Conservation (phyloP, 495 filamentous ascomycete species). For the Penicillium paxilli region DNA sequence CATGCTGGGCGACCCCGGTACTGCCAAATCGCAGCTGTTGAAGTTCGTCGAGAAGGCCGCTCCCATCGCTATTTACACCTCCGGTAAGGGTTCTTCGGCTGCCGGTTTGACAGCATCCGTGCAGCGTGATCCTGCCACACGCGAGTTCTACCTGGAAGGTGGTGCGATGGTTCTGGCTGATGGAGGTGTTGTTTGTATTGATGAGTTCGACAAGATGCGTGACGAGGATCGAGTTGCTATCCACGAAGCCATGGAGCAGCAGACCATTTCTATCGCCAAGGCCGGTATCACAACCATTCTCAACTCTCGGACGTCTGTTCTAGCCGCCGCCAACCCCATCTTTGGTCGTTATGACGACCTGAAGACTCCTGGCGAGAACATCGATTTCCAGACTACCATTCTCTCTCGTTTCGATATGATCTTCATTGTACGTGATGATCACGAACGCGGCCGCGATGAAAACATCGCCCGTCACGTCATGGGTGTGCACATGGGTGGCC, state of each 20-base stretch:
- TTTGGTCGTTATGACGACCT: constrained; percentile 98
- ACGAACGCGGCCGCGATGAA: constrained; percentile 87
- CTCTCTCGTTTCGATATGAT: constrained; percentile 99
- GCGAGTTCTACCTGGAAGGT: constrained; percentile 98
- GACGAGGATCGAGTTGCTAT: constrained; percentile 99
- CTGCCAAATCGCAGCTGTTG: constrained; percentile 94
- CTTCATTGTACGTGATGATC: constrained; percentile 96
- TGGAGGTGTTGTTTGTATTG: constrained; percentile 97
- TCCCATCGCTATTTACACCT: constrained; percentile 98
- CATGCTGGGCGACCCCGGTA: constrained; percentile 95
- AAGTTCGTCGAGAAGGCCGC: constrained; percentile 98
- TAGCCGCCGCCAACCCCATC: constrained; percentile 96
- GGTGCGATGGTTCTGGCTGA: constrained; percentile 99
- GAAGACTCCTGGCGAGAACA: constrained; percentile 97
- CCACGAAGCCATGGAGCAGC: constrained; percentile 99
- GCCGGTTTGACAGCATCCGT: constrained; percentile 98
- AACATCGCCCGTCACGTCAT: constrained; percentile 95
- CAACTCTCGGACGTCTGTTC: constrained; percentile 91
- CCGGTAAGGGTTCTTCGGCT: constrained; percentile 96
- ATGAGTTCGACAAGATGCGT: constrained; percentile 99
- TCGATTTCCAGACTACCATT: constrained; percentile 99
- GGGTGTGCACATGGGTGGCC: constrained; percentile 93
- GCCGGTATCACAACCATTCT: constrained; percentile 98
- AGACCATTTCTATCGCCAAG: constrained; percentile 99
- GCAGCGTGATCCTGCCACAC: constrained; percentile 84